Evolutionary conservation across 306 rosid species (phyloP).

Genomic region (Lagenaria siceraria): DNA sequence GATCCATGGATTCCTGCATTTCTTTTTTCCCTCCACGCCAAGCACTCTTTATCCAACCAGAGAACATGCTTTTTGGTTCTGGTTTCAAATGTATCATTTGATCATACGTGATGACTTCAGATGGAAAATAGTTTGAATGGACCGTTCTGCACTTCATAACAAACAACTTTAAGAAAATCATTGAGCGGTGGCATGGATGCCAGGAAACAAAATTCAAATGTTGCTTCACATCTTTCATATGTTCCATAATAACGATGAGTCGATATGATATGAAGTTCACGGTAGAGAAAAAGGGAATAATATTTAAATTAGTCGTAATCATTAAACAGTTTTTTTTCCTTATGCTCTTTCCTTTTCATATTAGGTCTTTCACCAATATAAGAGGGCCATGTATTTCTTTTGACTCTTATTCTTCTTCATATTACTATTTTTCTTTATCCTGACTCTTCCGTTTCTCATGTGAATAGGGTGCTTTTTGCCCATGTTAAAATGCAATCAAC

Average conservation of each 20-base stretch:
- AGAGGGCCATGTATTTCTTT: too few relatives aligned
- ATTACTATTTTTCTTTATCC: too few relatives aligned
- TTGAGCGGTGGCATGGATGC: not conserved
- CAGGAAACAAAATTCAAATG: not conserved
- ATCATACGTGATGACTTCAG: conserved; percentile 64
- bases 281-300: too few relatives aligned
- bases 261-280: not conserved
- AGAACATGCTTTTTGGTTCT: conserved; percentile 35
- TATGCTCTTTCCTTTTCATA: too few relatives aligned
- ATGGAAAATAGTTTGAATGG: conserved; percentile 43
- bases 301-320: not conserved
- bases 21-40: conserved; percentile 56
- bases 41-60: conserved; percentile 67
- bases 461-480: too few relatives aligned
- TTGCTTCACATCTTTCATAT: not conserved
- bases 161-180: not conserved
- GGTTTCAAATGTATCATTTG: conserved; percentile 65
- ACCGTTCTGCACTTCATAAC: conserved; percentile 26
- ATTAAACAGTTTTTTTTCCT: too few relatives aligned
- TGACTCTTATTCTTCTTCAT: too few relatives aligned
- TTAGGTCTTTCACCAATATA: too few relatives aligned
- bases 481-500: too few relatives aligned
- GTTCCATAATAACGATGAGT: not conserved
- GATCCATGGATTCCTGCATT: conserved; percentile 45
- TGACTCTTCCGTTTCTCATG: too few relatives aligned